Evolutionary conservation across 345 rosid species (phyloP).

Genomic region (Linum trigynum): DNA sequence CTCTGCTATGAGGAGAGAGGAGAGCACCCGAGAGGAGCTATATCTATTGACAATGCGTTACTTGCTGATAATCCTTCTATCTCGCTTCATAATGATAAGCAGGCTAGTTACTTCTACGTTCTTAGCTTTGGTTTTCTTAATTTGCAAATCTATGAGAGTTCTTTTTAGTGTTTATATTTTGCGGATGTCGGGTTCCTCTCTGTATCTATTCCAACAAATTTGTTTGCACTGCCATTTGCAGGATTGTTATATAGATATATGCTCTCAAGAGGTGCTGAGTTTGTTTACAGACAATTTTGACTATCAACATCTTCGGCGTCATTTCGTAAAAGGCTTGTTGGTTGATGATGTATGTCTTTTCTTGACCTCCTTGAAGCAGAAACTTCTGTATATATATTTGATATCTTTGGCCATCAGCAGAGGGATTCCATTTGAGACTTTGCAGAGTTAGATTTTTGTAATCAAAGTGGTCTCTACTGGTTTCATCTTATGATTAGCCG

Average conservation of each 20-base stretch:
- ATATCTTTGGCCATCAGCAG: not conserved
- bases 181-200: not conserved
- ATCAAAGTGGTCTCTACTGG: no score
- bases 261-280: slow-evolving; percentile 85
- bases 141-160: not conserved
- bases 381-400: no score
- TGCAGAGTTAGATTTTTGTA: no score
- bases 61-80: slow-evolving; percentile 57
- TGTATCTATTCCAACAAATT: slow-evolving; percentile 2
- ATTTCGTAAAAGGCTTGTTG: slow-evolving; percentile 85
- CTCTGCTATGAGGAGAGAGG: slow-evolving; percentile 67
- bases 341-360: slow-evolving; percentile 64
- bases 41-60: slow-evolving; percentile 64
- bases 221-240: slow-evolving; percentile 15
- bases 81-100: slow-evolving; percentile 61
- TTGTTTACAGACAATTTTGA: slow-evolving; percentile 97
- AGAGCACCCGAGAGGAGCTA: slow-evolving; percentile 45
- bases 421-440: no score
- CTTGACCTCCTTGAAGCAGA: not conserved
- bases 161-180: not conserved
- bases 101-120: slow-evolving; percentile 32
- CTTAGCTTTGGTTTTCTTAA: not conserved
- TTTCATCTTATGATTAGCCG: not conserved
- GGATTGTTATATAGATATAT: slow-evolving; percentile 92
- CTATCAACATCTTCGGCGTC: slow-evolving; percentile 88